A percentile compares a stretch with the other conserved stretches of the same genome.
Evolutionary conservation across 2,329 filamentous ascomycete species (phyloP).

Genomic region (Neonectria punicea): DNA sequence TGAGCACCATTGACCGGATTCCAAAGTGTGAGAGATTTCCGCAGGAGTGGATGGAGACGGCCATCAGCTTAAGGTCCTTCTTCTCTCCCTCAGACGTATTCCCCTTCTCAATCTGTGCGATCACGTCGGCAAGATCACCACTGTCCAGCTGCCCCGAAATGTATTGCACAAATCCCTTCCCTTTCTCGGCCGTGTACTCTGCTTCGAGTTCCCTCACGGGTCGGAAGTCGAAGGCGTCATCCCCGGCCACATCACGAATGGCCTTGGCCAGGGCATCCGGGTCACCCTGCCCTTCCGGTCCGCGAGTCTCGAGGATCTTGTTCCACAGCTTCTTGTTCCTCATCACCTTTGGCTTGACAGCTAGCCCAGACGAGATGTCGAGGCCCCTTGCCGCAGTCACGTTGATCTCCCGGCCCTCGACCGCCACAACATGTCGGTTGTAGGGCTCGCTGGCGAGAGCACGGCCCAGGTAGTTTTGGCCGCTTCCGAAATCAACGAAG

Average conservation of each 20-base stretch:
- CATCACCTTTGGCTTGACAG: constrained; percentile 76
- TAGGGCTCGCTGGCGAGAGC: constrained; percentile 87
- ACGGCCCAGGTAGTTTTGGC: constrained; percentile 94
- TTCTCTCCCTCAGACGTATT: constrained; percentile 34
- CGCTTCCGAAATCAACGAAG: constrained; percentile 94
- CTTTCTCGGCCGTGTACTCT: constrained; percentile 66
- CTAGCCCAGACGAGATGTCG: constrained; percentile 83
- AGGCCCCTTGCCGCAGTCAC: constrained; percentile 86
- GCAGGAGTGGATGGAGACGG: constrained; percentile 95
- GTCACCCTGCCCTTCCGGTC: constrained; percentile 53
- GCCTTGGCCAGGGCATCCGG: constrained; percentile 48
- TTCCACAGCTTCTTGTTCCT: constrained; percentile 85
- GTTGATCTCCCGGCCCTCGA: constrained; percentile 88
- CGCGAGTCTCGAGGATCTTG: constrained; percentile 56
- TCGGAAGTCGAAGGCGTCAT: constrained; percentile 56
- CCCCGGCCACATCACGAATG: constrained; percentile 48
- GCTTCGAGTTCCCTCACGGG: constrained; percentile 60
- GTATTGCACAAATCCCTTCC: constrained; percentile 79
- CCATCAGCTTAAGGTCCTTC: constrained; percentile 72
- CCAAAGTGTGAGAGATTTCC: constrained; percentile 97
- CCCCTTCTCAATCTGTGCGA: constrained; percentile 65
- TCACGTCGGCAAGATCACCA: constrained; percentile 75
- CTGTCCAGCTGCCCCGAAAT: constrained; percentile 79
- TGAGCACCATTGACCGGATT: constrained; percentile 85
- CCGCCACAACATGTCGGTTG: constrained; percentile 86